Conservation (phyloP, 179 eudicot genomes). For the Actinidia polygama region DNA sequence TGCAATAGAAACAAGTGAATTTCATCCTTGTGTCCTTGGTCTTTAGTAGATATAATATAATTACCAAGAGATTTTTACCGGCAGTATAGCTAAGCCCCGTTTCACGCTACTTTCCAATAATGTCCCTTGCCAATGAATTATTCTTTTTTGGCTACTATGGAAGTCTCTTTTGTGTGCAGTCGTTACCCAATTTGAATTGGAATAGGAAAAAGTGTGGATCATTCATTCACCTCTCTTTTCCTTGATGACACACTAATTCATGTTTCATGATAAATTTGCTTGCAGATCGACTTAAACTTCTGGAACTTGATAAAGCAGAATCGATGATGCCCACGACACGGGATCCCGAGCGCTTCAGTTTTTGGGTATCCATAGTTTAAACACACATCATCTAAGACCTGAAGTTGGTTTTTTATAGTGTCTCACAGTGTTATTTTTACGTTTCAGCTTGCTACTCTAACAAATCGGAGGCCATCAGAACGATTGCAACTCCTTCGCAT, state of each 20-base stretch:
- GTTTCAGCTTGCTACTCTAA: slow-evolving; percentile 72
- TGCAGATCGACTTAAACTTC: slow-evolving; percentile 71
- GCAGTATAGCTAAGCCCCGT: background rate
- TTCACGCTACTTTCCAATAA: background rate
- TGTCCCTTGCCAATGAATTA: background rate
- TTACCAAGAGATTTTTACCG: background rate
- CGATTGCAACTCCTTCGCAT: slow-evolving; percentile 78
- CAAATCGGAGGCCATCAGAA: slow-evolving; percentile 80
- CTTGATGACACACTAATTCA: background rate
- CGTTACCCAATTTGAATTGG: background rate
- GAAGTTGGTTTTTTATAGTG: background rate
- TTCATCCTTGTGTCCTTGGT: too few species aligned
- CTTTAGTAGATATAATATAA: background rate
- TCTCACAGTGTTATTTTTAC: background rate
- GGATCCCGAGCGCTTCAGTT: slow-evolving; percentile 94
- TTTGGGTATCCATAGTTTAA: slow-evolving; percentile 70
- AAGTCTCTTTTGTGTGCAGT: background rate
- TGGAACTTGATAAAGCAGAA: slow-evolving; percentile 79
- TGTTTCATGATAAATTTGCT: slow-evolving; percentile 9
- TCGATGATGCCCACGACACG: slow-evolving; percentile 77
- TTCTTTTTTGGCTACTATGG: background rate
- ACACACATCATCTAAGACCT: background rate
- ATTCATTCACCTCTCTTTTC: background rate
- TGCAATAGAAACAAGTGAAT: too few species aligned
- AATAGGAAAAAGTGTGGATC: background rate